A percentile compares a stretch with the other conserved stretches of the same genome.
Evolutionary conservation across 441 rosid species (phyloP).

Genomic region (Pelargonium myrrhifolium): DNA sequence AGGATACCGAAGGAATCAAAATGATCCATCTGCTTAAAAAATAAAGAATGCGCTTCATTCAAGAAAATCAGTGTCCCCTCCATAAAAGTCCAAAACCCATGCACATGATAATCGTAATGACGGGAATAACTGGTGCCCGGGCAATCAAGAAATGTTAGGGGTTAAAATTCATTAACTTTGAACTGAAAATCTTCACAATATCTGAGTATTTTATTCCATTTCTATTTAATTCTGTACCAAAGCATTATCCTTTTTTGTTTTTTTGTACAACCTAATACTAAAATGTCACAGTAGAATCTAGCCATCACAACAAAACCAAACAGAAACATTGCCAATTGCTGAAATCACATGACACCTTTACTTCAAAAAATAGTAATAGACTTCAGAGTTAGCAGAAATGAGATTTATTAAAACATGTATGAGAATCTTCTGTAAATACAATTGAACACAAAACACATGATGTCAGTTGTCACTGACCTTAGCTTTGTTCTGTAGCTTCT

Average conservation of each 20-base stretch:
- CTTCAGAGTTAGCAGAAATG: not conserved
- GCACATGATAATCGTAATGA: no score
- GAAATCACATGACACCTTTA: not conserved
- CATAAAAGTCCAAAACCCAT: no score
- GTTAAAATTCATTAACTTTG: not conserved
- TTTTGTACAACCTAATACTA: not conserved
- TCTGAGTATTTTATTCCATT: not conserved
- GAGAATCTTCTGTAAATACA: no score
- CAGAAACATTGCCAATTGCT: not conserved
- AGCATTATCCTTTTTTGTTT: not conserved
- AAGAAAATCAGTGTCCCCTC: no score
- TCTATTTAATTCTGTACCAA: not conserved
- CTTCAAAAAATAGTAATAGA: not conserved
- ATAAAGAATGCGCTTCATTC: no score
- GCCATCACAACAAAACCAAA: not conserved
- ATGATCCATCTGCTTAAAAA: no score
- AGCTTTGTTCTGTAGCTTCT: slow-evolving; percentile 53
- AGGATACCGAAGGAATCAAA: no score
- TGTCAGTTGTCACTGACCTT: slow-evolving; percentile 43
- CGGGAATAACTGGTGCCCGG: no score
- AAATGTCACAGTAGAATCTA: not conserved
- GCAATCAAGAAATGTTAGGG: no score
- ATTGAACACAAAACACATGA: not conserved
- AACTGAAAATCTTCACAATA: not conserved
- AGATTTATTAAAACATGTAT: not conserved